A percentile compares a stretch with the other conserved stretches of the same genome.
phyloP scores from a whole-genome alignment of 1,139 yeast genomes.

The Taiozyma sp. region DNA sequence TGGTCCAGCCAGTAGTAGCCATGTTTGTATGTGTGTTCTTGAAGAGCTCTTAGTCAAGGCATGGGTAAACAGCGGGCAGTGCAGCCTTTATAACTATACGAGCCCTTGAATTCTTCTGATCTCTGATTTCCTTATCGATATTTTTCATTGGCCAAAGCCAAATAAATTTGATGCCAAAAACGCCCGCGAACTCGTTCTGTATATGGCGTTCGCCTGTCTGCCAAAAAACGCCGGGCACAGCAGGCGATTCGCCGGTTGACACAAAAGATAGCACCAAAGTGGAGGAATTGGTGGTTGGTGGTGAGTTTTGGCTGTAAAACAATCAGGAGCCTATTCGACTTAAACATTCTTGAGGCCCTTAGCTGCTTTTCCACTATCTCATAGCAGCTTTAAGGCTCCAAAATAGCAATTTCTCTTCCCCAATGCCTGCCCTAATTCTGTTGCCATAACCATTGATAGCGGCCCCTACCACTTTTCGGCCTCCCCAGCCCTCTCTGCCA shows the following conservation, averaged over 20 bases:
- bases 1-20: constrained; percentile 50
- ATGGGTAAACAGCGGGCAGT: background rate
- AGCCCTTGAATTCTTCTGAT: background rate
- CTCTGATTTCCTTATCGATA: background rate
- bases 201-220: background rate
- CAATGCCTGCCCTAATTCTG: background rate
- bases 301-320: background rate
- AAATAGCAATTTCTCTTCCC: background rate
- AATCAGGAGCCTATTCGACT: background rate
- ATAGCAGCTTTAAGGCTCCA: background rate
- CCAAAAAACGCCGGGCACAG: background rate
- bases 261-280: background rate
- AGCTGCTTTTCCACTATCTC: background rate
- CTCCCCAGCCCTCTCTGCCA: background rate
- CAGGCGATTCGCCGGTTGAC: background rate
- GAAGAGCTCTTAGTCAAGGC: background rate
- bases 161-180: background rate
- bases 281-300: background rate
- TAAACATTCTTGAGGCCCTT: background rate
- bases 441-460: background rate
- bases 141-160: background rate
- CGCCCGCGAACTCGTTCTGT: background rate
- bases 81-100: background rate
- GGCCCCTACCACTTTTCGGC: background rate
- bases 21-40: constrained; percentile 7